Evolutionary conservation across 495 filamentous ascomycete genomes (phyloP).

Genomic region (Apiosordaria backusii): DNA sequence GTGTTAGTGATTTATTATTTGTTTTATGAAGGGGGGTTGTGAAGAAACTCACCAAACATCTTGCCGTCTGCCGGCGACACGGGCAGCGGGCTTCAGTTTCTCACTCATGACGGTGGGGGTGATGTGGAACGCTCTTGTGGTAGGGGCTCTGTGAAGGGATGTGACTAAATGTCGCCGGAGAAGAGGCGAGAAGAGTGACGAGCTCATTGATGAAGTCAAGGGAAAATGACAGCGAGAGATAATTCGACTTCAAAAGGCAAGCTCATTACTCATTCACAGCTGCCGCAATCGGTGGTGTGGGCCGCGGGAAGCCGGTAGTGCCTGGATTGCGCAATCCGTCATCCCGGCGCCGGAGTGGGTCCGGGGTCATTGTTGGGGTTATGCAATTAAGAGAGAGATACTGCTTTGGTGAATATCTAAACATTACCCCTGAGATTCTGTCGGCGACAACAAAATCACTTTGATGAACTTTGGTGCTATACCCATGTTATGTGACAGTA

Average conservation of each 20-base stretch:
- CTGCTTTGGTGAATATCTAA: not conserved
- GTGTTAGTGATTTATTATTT: not conserved
- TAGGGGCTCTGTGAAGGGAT: not conserved
- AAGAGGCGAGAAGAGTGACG: constrained; percentile 8
- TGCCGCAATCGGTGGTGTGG: constrained; percentile 2
- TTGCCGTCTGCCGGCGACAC: constrained; percentile 77
- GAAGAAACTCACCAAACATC: constrained; percentile 76
- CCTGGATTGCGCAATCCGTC: not conserved
- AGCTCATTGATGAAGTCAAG: constrained; percentile 6
- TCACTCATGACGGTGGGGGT: constrained; percentile 28
- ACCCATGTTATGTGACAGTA: not conserved
- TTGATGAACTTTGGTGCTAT: not conserved
- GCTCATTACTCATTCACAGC: constrained; percentile 2
- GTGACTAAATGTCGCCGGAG: constrained; percentile 11
- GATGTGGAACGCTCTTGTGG: constrained; percentile 24
- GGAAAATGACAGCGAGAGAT: constrained; percentile 3
- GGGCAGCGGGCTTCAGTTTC: constrained; percentile 62
- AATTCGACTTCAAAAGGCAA: not conserved
- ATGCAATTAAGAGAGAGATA: not conserved
- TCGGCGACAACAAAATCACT: not conserved
- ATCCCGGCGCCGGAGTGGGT: not conserved
- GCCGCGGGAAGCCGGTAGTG: not conserved
- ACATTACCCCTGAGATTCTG: constrained; percentile 1
- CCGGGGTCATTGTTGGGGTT: not conserved
- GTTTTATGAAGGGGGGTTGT: not conserved